Evolutionary conservation across 2,329 filamentous ascomycete species (phyloP), one percentile per base, ranked within the genome.

Genomic region (Verticillium nonalfalfae): DNA sequence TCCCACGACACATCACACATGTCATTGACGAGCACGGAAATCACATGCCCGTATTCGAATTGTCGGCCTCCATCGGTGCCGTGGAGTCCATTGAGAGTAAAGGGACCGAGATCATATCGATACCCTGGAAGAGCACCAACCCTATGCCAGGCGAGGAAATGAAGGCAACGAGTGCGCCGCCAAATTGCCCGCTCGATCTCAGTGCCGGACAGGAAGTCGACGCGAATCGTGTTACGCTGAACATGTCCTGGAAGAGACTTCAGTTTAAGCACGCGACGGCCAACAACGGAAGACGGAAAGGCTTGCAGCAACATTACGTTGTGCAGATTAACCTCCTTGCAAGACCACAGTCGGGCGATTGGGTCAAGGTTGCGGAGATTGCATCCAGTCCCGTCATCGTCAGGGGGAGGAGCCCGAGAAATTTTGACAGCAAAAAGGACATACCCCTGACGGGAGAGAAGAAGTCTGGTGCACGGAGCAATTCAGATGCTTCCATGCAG

Each of bases 191-290:
- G 0, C 71, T 89, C 33, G 85, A 88, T 67, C 71, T 87, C 4
- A 73, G 75, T 58, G 76, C 79, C 34, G 85, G 83, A 21, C 84
- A 86, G 78, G 92, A 79, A 81, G 83, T 96, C 39, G 93, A 96
- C 70, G 88, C 88, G 1, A 87, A 90, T 61, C 89, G 87, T 61
- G 87, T 94, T 9, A 90, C 86, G 45, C 86, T 97, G 61, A 90
- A 93, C 1, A 88, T 97, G 59, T 89, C 91, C 38, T 98, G 94
- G 94, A 97, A 97, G 75, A 83, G 94, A 60, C 77, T 98, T 62
- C 94, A 98, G 74, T 98, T 98, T 75, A 91, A 96, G 70, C 95
- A 97, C 68, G 94, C 94, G 1, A 98, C 94, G 0, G 94, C 94
- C 58, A 98, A 98, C 73, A 98, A 98, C 71, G 94, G 94, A 13